A percentile compares a stretch with the other conserved stretches of the same genome.
Conservation (phyloP, 768 basidiomycete species). For the Boletus sp. region DNA sequence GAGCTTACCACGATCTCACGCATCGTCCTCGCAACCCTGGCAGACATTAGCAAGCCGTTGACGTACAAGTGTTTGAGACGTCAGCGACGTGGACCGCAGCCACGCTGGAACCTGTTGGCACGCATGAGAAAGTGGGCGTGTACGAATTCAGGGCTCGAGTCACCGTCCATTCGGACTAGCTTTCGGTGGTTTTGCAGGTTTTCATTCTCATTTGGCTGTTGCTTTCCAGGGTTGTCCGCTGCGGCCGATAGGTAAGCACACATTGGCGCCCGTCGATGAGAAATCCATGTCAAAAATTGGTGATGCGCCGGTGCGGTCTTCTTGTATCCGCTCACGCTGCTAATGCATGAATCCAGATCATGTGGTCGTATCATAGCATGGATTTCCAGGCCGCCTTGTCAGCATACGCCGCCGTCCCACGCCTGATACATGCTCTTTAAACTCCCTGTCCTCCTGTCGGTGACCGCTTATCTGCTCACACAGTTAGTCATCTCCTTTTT, state of each 20-base stretch:
- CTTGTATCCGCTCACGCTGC: constrained; percentile 2
- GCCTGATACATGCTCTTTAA: constrained; percentile 13
- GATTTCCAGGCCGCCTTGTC: constrained; percentile 15
- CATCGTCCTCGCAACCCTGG: background rate
- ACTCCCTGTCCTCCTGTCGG: background rate
- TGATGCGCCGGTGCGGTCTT: constrained; percentile 4
- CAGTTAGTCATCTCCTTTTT: background rate
- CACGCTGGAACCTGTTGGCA: background rate
- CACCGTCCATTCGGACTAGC: background rate
- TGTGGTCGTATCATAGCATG: constrained; percentile 10
- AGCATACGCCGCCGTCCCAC: constrained; percentile 23
- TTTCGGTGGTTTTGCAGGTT: background rate
- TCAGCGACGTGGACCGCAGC: background rate
- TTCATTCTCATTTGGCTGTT: constrained; percentile 1
- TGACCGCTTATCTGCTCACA: constrained; percentile 7
- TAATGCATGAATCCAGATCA: constrained; percentile 13
- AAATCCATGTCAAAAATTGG: constrained; percentile 2
- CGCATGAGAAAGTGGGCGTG: constrained; percentile 10
- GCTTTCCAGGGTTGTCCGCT: background rate
- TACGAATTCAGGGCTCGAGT: background rate
- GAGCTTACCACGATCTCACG: background rate
- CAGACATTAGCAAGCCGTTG: background rate
- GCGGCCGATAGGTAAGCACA: background rate
- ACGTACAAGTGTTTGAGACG: background rate
- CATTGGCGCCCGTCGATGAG: constrained; percentile 7